Evolutionary conservation across 257 asterid species (phyloP).

Genomic region (Solanum sitiens): DNA sequence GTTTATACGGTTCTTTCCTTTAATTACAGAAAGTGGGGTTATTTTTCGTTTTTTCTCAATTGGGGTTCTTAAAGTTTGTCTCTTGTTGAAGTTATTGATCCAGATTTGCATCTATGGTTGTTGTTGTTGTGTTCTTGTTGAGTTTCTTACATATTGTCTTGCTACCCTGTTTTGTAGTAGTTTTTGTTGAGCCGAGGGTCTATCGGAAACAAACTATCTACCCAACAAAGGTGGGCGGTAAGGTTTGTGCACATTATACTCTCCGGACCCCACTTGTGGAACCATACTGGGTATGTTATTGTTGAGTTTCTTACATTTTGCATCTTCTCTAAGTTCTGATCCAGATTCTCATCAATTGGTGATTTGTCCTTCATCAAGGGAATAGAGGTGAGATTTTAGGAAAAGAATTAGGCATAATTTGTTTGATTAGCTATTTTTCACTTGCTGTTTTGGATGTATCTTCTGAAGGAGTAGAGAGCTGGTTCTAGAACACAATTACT

Average conservation of each 20-base stretch:
- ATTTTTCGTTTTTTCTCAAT: background rate
- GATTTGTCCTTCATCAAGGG: constrained; percentile 1
- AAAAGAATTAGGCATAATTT: background rate
- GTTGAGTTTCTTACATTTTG: background rate
- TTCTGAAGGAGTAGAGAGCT: background rate
- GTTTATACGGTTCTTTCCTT: background rate
- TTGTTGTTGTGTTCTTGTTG: background rate
- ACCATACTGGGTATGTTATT: background rate
- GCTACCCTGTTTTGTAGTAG: background rate
- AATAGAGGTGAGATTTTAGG: background rate
- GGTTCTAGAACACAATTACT: background rate
- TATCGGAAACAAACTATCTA: background rate
- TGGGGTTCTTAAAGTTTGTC: background rate
- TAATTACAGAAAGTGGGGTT: background rate
- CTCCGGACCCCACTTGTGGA: background rate
- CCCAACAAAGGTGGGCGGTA: background rate
- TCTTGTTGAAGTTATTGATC: background rate
- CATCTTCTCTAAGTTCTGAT: background rate
- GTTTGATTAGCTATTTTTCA: background rate
- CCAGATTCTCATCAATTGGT: background rate
- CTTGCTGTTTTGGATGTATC: background rate
- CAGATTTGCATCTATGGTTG: background rate
- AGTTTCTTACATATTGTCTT: background rate
- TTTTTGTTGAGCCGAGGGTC: background rate
- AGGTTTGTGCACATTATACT: background rate